Percentiles rank a stretch among this genome's conserved stretches.
Evolutionary conservation across 2,329 filamentous ascomycete genomes (phyloP).

Genomic region (Leptographium radiaticola): DNA sequence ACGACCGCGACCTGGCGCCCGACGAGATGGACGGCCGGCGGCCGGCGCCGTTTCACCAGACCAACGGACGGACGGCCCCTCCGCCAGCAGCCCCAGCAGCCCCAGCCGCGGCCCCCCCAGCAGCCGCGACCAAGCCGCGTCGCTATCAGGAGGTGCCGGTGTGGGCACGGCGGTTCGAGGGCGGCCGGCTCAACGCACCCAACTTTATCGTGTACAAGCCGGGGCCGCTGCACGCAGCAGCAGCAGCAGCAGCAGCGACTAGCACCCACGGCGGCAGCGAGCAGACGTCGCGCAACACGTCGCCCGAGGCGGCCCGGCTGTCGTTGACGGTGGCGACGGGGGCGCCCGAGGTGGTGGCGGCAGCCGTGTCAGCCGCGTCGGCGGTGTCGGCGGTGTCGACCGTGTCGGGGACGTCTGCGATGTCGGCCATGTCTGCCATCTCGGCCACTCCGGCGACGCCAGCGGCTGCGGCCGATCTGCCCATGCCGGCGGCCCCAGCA

Average conservation of each 20-base stretch:
- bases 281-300: constrained; percentile 33
- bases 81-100: no score
- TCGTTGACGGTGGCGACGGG: constrained; percentile 12
- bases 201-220: constrained; percentile 34
- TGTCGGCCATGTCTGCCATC: not conserved
- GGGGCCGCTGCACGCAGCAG: constrained; percentile 19
- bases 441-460: no score
- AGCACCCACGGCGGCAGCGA: constrained; percentile 24
- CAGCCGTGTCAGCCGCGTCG: constrained; percentile 12
- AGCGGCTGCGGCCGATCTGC: constrained; percentile 6
- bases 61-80: no score
- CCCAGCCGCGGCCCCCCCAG: not conserved
- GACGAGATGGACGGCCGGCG: constrained; percentile 36
- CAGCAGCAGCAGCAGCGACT: constrained; percentile 15
- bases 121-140: constrained; percentile 21
- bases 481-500: constrained; percentile 10
- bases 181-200: constrained; percentile 24
- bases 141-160: constrained; percentile 26
- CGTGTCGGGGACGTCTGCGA: no score
- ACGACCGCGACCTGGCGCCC: constrained; percentile 32
- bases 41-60: constrained; percentile 31
- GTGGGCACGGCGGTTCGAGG: constrained; percentile 33
- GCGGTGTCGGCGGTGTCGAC: not conserved
- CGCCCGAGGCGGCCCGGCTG: constrained; percentile 15
- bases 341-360: constrained; percentile 12